These are phyloP conservation scores for Tylopilus felleus DNA, from an alignment of 768 basidiomycete genomes.

Conservation along the genomic window DNA sequence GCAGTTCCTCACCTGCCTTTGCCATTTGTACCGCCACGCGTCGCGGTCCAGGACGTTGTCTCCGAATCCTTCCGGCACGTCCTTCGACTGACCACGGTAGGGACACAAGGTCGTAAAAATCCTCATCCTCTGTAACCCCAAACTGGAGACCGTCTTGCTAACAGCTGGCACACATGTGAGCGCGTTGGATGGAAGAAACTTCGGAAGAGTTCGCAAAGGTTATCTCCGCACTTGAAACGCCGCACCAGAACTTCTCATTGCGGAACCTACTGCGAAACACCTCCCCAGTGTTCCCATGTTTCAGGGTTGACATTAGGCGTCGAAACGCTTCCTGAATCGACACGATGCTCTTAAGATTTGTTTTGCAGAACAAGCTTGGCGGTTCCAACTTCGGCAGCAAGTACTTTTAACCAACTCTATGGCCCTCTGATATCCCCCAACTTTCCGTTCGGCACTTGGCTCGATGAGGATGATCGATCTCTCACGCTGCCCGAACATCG, in stretches of 20 bases:
- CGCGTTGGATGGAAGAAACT: not conserved
- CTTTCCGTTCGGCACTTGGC: not conserved
- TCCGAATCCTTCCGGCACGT: not conserved
- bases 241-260: not conserved
- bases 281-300: not conserved
- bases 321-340: not conserved
- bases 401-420: not conserved
- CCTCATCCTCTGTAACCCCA: not conserved
- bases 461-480: not conserved
- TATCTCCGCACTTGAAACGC: not conserved
- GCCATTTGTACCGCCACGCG: no score
- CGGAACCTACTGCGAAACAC: not conserved
- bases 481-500: slow-evolving; percentile 3
- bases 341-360: not conserved
- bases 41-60: not conserved
- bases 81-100: not conserved
- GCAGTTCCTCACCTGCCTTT: no score
- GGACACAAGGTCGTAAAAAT: not conserved
- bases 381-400: not conserved
- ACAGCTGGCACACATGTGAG: not conserved
- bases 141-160: not conserved
- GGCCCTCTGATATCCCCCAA: not conserved
- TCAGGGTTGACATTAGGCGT: not conserved
- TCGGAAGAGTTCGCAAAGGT: not conserved
- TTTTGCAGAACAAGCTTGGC: not conserved